A percentile compares a stretch with the other conserved stretches of the same genome.
phyloP scores from a whole-genome alignment of 805 yeast species.

The Candida nitratophila region DNA sequence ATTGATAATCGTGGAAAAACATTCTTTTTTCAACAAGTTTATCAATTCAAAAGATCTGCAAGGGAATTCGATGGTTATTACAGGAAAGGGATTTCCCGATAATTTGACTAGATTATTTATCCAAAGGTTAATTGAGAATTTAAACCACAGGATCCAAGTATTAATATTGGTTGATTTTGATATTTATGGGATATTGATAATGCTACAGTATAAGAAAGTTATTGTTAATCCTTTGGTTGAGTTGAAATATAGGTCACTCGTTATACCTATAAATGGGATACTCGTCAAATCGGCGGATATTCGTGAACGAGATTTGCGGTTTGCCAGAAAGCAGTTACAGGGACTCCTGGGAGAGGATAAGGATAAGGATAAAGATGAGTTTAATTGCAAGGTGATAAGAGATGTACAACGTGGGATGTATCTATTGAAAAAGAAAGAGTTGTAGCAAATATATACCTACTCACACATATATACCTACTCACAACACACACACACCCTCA shows the following conservation, averaged over 20 bases:
- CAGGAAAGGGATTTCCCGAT: conserved; percentile 70
- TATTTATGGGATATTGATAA: conserved; percentile 53
- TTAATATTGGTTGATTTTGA: conserved; percentile 55
- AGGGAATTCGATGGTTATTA: conserved; percentile 30
- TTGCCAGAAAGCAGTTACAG: no score
- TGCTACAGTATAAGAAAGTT: conserved; percentile 29
- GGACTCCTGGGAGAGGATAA: not conserved
- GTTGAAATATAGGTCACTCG: conserved; percentile 1
- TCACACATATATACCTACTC: no score
- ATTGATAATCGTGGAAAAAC: conserved; percentile 44
- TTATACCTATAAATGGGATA: not conserved
- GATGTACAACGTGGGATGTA: conserved; percentile 50
- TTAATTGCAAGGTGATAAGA: conserved; percentile 12
- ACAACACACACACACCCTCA: no score
- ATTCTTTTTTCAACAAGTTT: conserved; percentile 32
- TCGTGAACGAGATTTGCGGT: no score
- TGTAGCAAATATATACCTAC: no score
- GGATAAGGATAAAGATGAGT: not conserved
- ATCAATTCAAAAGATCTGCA: conserved; percentile 1
- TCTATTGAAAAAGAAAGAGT: conserved; percentile 48
- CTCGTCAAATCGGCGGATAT: not conserved
- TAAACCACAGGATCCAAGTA: conserved; percentile 24
- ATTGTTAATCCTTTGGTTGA: not conserved
- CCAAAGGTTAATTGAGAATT: conserved; percentile 16
- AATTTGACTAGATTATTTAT: conserved; percentile 40